Evolutionary conservation across 2,329 filamentous ascomycete species (phyloP), one percentile per base, ranked within the genome.

Genomic region (Hypoxylon sp.): DNA sequence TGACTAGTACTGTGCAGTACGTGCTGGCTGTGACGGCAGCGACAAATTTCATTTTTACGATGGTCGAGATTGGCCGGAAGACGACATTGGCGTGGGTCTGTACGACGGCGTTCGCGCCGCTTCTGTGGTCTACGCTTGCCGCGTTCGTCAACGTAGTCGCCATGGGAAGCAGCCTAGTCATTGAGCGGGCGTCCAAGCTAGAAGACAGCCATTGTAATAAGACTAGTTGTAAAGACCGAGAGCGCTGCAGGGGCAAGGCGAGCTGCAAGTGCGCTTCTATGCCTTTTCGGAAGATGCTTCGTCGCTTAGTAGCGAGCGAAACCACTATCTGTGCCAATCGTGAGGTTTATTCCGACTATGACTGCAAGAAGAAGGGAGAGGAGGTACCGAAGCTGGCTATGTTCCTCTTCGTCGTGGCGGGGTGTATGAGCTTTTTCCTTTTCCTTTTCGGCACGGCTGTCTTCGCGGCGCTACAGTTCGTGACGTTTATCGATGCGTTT

Each of bases 51-150:
- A 13, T 49, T 6, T 30, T n/a, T 3, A 41, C 44, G 4, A 56
- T 24, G 13, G 17, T 56, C n/a, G 53, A 47, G 11, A 47, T 48
- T 20, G 44, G 53, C 44, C 32, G 26, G 8, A 56, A 48, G n/a
- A 32, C 53, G 15, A 56, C 24, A 6, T 32, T 56, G 3, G 43
- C 53, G n/a, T 56, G 53, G 53, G 53, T 19, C 3, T 56, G 43
- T 22, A 56, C 53, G 4, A 41, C 53, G n/a, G 43, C 37, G 44
- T 56, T 49, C 39, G 44, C 43, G 17, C 30, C 30, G 1, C 32
- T 56, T 3, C 8, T 49, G 4, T 56, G 53, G 37, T n/a, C 37
- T n/a, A 6, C 17, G 3, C 37, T 41, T 17, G 17, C 37, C 7
- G 37, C 15, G 4, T 17, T 41, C 15, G 37, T 41, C 17, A 19